Base-by-base conservation (phyloP, 192 early-diverging fungal species). In the Entomortierella chlamydospora region DNA sequence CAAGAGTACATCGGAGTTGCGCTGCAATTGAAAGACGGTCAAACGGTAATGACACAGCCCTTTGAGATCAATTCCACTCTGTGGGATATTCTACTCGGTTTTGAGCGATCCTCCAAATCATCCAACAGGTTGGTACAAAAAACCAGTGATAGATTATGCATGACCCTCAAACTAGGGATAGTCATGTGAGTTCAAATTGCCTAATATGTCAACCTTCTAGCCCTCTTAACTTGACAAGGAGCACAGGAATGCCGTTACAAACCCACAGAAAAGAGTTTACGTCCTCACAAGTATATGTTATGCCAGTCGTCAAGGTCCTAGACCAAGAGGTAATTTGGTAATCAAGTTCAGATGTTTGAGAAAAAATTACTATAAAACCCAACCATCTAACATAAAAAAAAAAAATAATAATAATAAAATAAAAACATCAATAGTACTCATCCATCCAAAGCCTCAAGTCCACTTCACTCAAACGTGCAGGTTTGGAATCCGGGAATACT, bases 401-500 rank as follows among this genome's bases (percentile, higher is more conserved):
- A n/a, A 22, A 43, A 37, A 37, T 37, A 37, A 37, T n/a, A n/a
- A 41, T 41, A 6, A 41, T 41, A 41, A 9, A 6, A 41, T 41
- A 41, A 9, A 41, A 9, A 41, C 13, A 41, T 41, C 39, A 2
- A 15, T 59, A 93, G 83, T 90, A 85, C 61, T 39, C 84, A 1
- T 77, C 87, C 0, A 83, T 88, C 37, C 65, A 83, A 28, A 60
- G 62, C 23, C 70, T 96, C 53, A 81, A 89, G 68, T 62, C 74
- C 18, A 93, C 91, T 0, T 90, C 91, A 57, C 83, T 96, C 15
- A 80, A 86, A 37, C 81, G 84, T 33, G 84, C 88, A 26, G 92
- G 10, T 37, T 37, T 37, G 93, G 15, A 71, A 94, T n/a, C 70
- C 82, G 0, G 73, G 87, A 15, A 83, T 12, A 70, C 89, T 47